These are phyloP conservation scores for Pseudogymnoascus sp. DNA, from an alignment of 2,329 filamentous ascomycete genomes.

Conservation along the genomic window DNA sequence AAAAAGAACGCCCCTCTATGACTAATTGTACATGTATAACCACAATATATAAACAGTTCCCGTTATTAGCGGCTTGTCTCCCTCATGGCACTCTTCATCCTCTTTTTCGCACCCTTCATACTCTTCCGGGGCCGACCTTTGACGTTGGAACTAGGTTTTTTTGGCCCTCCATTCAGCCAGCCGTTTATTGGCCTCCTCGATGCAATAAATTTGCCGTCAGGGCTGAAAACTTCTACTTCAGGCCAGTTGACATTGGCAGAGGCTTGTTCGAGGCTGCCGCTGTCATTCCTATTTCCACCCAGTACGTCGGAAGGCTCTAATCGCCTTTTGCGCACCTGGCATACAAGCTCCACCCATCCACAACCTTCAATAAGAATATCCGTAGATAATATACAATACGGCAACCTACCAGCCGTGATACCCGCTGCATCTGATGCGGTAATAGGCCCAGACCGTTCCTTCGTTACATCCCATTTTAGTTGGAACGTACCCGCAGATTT, in stretches of 20 bases:
- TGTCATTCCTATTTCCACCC: slow-evolving; percentile 14
- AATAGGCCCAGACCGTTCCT: slow-evolving; percentile 65
- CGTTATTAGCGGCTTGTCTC: neutral
- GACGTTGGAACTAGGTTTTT: slow-evolving; percentile 46
- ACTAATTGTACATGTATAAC: slow-evolving; percentile 9
- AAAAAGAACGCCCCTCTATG: neutral
- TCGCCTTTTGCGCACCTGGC: slow-evolving; percentile 65
- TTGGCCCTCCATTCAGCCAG: slow-evolving; percentile 54
- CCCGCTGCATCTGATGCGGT: slow-evolving; percentile 57
- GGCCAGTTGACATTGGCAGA: slow-evolving; percentile 47
- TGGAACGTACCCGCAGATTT: slow-evolving; percentile 67
- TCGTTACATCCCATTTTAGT: slow-evolving; percentile 79
- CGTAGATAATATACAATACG: slow-evolving; percentile 71
- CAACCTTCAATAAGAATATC: slow-evolving; percentile 89
- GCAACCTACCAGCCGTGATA: slow-evolving; percentile 60
- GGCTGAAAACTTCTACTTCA: slow-evolving; percentile 76
- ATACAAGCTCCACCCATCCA: slow-evolving; percentile 85
- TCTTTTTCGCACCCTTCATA: slow-evolving; percentile 59
- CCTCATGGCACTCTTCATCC: neutral
- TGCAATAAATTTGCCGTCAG: slow-evolving; percentile 74
- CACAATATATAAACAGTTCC: neutral
- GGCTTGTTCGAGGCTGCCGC: slow-evolving; percentile 16
- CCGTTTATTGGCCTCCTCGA: slow-evolving; percentile 63
- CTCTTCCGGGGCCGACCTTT: slow-evolving; percentile 57
- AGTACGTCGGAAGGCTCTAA: slow-evolving; percentile 31